A percentile compares a stretch with the other conserved stretches of the same genome.
Conservation (phyloP, 1,284 basidiomycete species). For the Exobasidium rhododendri region DNA sequence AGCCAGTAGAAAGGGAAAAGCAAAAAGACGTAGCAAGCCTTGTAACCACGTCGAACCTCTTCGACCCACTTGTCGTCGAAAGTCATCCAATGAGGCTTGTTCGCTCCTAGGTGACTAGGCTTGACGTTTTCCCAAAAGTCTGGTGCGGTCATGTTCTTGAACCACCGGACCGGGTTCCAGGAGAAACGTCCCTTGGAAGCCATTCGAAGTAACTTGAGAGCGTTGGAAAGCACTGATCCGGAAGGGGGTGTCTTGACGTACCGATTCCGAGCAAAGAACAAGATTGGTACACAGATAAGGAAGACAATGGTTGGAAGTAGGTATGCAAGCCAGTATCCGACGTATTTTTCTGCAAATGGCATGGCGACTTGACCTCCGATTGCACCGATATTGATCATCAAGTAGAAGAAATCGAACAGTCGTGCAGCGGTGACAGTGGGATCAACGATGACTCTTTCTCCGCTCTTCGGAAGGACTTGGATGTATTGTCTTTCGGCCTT, state of each 20-base stretch:
- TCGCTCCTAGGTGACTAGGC: constrained; percentile 59
- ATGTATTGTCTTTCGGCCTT: constrained; percentile 35
- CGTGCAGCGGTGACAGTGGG: constrained; percentile 64
- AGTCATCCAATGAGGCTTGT: constrained; percentile 56
- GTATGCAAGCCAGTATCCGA: constrained; percentile 57
- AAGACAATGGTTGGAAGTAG: constrained; percentile 59
- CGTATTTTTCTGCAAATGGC: constrained; percentile 54
- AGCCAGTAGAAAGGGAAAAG: constrained; percentile 64
- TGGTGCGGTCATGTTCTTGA: constrained; percentile 57
- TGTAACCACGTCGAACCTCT: constrained; percentile 75
- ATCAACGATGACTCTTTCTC: constrained; percentile 77
- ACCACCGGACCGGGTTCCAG: constrained; percentile 50
- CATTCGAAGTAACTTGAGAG: constrained; percentile 48
- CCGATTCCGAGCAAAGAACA: constrained; percentile 65
- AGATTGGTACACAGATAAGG: constrained; percentile 64
- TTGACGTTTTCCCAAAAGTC: constrained; percentile 79
- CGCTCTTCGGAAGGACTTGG: constrained; percentile 57
- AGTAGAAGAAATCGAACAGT: constrained; percentile 52
- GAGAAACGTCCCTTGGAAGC: constrained; percentile 53
- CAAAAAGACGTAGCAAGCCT: constrained; percentile 77
- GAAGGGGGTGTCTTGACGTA: constrained; percentile 70
- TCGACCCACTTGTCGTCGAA: constrained; percentile 66
- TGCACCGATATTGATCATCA: constrained; percentile 53
- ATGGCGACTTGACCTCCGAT: constrained; percentile 56
- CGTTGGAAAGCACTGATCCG: constrained; percentile 72